Base-by-base conservation (phyloP, 1,139 yeast species). In the Saccharomyces hybrid region DNA sequence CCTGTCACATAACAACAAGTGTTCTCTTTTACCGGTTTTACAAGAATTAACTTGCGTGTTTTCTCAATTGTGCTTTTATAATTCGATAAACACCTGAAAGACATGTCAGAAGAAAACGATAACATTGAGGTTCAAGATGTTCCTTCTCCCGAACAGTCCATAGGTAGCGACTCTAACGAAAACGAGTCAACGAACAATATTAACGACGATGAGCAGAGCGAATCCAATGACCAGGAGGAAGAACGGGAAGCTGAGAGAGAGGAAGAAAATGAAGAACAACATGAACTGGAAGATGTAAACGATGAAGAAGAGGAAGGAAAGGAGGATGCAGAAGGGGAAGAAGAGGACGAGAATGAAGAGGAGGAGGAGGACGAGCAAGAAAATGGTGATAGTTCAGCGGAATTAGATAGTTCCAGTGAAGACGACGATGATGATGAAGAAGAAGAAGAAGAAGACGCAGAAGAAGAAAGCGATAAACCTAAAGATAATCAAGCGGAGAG, bases 221-320 rank as follows among this genome's bases (percentile, higher is more conserved):
- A 49, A 28, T 13, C 23, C 7, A 11, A 20, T 16, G 14, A 26
- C 3, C 9, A 26, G 13, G 30, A 32, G 2, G 44, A 23, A 31
- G 30, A 30, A 41, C 38, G 11, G 16, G 30, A 50, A 20, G 51
- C 44, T 2, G 60, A 58, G 26, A 52, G 59, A 44, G 57, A 56
- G 52, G 55, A 59, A 41, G 63, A 59, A 52, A 60, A 56, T 34
- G 63, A 63, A 49, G 59, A 61, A 50, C 56, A 56, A 50, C 51
- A 52, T 16, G 61, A 60, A 52, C 59, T 58, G 50, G 64, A 57
- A 59, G 63, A 56, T 57, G 61, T 56, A 56, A 54, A 58, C 52
- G 53, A 60, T 54, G 44, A 56, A 52, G 58, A 59, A 56, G 63
- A 63, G 50, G 61, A 57, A 46, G 65, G 61, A 49, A 57, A 58